A percentile compares a stretch with the other conserved stretches of the same genome.
Conservation (phyloP, 495 filamentous ascomycete species). For the Jackrogersella minutella region DNA sequence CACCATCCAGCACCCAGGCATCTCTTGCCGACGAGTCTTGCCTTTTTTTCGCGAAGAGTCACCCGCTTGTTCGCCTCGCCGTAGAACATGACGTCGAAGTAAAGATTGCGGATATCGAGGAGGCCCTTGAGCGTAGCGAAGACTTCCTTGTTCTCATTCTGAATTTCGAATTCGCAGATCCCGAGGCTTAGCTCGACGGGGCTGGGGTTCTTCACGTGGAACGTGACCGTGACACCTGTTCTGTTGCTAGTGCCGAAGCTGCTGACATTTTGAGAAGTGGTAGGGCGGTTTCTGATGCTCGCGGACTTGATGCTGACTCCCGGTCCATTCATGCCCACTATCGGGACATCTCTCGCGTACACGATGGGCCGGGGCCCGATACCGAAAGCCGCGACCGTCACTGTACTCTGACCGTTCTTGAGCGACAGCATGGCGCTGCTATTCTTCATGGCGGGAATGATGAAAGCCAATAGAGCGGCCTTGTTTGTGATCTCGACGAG, state of each 20-base stretch:
- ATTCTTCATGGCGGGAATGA: conserved; percentile 23
- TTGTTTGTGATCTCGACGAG: conserved; percentile 38
- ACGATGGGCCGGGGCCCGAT: conserved; percentile 17
- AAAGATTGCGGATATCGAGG: conserved; percentile 32
- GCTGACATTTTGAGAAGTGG: not conserved
- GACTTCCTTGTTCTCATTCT: conserved; percentile 20
- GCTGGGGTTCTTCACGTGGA: conserved; percentile 41
- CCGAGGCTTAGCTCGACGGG: conserved; percentile 47
- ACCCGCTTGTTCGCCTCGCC: conserved; percentile 25
- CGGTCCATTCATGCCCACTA: conserved; percentile 42
- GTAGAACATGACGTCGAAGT: conserved; percentile 23
- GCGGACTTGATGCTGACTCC: conserved; percentile 18
- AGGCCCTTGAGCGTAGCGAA: conserved; percentile 41
- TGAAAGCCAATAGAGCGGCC: conserved; percentile 38
- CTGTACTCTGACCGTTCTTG: conserved; percentile 35
- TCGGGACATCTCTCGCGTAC: conserved; percentile 41
- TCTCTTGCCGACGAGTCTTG: conserved; percentile 30
- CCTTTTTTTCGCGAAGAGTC: conserved; percentile 13
- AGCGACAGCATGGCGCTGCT: conserved; percentile 28
- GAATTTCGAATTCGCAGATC: conserved; percentile 42
- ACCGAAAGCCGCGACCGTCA: conserved; percentile 28
- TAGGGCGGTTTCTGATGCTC: not conserved
- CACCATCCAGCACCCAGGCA: conserved; percentile 42
- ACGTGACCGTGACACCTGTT: conserved; percentile 3
- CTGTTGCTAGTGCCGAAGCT: not conserved